Evolutionary conservation across 1,284 basidiomycete genomes (phyloP).

Genomic region (Boletus sp.): DNA sequence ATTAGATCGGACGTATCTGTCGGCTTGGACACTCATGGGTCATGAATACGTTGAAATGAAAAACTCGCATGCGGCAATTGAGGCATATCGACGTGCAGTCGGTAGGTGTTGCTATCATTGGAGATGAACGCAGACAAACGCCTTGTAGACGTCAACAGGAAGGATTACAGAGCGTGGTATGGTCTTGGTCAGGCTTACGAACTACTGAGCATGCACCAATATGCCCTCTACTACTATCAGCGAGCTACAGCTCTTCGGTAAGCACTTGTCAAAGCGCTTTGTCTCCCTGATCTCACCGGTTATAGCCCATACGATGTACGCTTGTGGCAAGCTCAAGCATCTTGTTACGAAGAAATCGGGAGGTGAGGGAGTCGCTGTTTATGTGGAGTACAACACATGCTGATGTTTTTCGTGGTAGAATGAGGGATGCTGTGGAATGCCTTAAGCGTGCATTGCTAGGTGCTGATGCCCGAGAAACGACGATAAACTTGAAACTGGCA

Average conservation of each 20-base stretch:
- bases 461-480: slow-evolving; percentile 77
- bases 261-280: slow-evolving; percentile 18
- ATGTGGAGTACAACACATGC: background rate
- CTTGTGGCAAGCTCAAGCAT: slow-evolving; percentile 94
- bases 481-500: slow-evolving; percentile 76
- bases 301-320: slow-evolving; percentile 92
- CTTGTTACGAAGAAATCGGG: slow-evolving; percentile 90
- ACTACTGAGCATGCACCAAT: slow-evolving; percentile 93
- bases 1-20: slow-evolving; percentile 91
- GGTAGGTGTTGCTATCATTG: slow-evolving; percentile 52
- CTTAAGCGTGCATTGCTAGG: slow-evolving; percentile 86
- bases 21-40: slow-evolving; percentile 99
- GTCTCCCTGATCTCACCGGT: slow-evolving; percentile 9
- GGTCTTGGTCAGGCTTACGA: slow-evolving; percentile 98
- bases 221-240: slow-evolving; percentile 96
- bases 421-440: slow-evolving; percentile 84
- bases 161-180: slow-evolving; percentile 98
- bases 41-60: slow-evolving; percentile 99
- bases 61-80: slow-evolving; percentile 98
- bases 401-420: slow-evolving; percentile 36
- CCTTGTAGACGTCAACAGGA: slow-evolving; percentile 81
- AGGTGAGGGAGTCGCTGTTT: slow-evolving; percentile 47
- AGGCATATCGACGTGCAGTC: slow-evolving; percentile 94
- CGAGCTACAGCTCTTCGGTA: slow-evolving; percentile 90
- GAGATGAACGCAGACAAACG: background rate